Evolutionary conservation across 2,329 filamentous ascomycete genomes (phyloP), one percentile per base, ranked within the genome.

Genomic region (Cytospora chrysosperma): DNA sequence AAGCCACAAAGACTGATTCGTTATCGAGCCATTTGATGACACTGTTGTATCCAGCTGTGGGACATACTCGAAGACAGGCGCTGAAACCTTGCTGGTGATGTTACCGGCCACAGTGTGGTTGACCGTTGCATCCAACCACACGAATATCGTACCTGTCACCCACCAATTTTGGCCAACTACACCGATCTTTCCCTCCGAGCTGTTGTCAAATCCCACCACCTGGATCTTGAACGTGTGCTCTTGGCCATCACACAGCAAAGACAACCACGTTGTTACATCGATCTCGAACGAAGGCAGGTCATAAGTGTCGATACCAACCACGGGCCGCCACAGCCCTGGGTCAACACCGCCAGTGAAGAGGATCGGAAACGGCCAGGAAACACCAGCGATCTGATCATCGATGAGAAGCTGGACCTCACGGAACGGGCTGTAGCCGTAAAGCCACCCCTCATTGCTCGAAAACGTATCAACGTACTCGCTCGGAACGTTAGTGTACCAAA

Each of bases 291-390:
- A 85, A 43, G 82, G 80, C 24, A 90, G 75, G 70, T 90, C 88
- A 69, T 87, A 90, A 0, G 87, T 82, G 70, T 90, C 87, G 56
- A 89, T 88, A 2, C 87, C 88, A 9, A 89, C 87, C 57, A 90
- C 81, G 0, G 88, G 88, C n/a, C 86, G 79, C 88, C 88, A 91
- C 43, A 90, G 81, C 0, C 85, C 85, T 5, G 88, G 87, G 1
- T 85, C 85, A 17, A 91, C 78, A 0, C 88, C 88, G 7, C 88
- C 88, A 2, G 88, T 90, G 67, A 90, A 91, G 56, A 91, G 86
- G 21, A 88, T 78, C 0, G 88, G 87, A 63, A 89, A 90, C 5
- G 88, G 88, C 87, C 86, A 90, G 13, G 83, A 81, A 4, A 89
- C 83, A 2, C 88, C 88, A 12, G 86, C 86, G 53, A 90, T 72